Base-by-base conservation (phyloP, 768 basidiomycete species). In the Mycena sanguinolenta region DNA sequence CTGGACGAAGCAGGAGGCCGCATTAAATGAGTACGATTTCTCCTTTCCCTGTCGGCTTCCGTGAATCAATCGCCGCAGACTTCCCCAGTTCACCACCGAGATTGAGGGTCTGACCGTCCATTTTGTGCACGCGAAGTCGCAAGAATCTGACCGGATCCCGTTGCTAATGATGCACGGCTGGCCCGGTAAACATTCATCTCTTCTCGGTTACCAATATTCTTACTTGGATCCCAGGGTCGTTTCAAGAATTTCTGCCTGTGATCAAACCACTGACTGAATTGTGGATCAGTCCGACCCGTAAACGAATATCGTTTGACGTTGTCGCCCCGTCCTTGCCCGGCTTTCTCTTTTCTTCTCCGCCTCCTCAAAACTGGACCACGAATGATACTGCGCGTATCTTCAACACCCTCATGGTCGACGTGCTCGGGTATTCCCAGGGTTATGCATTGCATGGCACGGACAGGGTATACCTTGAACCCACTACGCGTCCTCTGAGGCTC, bases 361-460 rank as follows among this genome's bases (percentile, higher is more conserved):
- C 73, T 2, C 61, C 63, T 10, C 50, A 65, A 38, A 68, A 69
- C 70, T 68, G 67, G 67, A 75, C 39, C 7, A 67, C 69, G 10
- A 64, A 46, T 17, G 77, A 79, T 57, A 77, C 71, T 38, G 78
- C 78, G 3, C 67, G 75, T n/a, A 44, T 77, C 19, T 78, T 74
- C 63, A 73, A 79, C 61, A 75, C 70, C 4, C 73, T 79, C 17
- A 77, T 79, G 77, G 70, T 68, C 9, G 71, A 76, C n/a, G 73
- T 78, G 16, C 73, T 79, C 13, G 74, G 73, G 21, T 78, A 79
- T 63, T 58, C 68, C 27, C 63, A 52, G 21, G 32, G 10, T 34
- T 79, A 79, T 52, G 73, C 71, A 38, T 64, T 73, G 10, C 66
- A 76, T 36, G 77, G 73, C 8, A 74, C 73, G 16, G 78, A 79